Base-by-base conservation (phyloP, 2,329 filamentous ascomycete genomes). In the Calcarisporium arbuscula region DNA sequence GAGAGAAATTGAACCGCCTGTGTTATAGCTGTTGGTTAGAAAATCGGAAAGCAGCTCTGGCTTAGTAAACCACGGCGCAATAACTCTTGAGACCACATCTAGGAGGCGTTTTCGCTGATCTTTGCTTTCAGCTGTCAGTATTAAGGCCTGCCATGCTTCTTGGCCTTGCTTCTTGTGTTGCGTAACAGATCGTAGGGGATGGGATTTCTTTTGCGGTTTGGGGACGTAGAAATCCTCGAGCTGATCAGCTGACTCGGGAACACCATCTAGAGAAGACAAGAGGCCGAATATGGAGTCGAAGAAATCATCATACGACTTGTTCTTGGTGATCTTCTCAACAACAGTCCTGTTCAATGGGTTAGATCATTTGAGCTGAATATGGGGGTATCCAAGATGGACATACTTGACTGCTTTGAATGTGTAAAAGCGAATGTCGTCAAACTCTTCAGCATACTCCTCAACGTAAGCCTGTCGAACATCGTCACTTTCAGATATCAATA, bases 11-110 rank as follows among this genome's bases (percentile, higher is more conserved):
- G 87, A 83, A 28, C 92, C 92, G 33, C 90, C 88, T 7, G 80
- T 67, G 50, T 95, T 74, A 64, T 94, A 96, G 19, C 82, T 94
- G 61, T 92, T 86, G n/a, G 88, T 95, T 36, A 98, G 65, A 59
- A 96, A 98, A 64, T 98, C 92, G 71, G 95, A 88, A 21, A 98
- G 72, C 26, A 94, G 71, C 53, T 96, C 90, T 2, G 88, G 83
- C 42, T 87, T 85, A 30, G 70, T 74, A 60, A 96, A 95, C 85
- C 87, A 94, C 1, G 90, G 89, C 17, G 85, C 83, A 47, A 95
- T 86, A 21, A 79, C 79, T 27, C 76, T 75, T 3, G 85, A 80
- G 62, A 94, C 82, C 41, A 83, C 73, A 40, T 77, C 73, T 30
- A 98, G 70, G 3, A 95, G 71, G 31, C 69, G 67, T 57, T 96